phyloP scores from a whole-genome alignment of 495 filamentous ascomycete species.

The Glonium stellatum region DNA sequence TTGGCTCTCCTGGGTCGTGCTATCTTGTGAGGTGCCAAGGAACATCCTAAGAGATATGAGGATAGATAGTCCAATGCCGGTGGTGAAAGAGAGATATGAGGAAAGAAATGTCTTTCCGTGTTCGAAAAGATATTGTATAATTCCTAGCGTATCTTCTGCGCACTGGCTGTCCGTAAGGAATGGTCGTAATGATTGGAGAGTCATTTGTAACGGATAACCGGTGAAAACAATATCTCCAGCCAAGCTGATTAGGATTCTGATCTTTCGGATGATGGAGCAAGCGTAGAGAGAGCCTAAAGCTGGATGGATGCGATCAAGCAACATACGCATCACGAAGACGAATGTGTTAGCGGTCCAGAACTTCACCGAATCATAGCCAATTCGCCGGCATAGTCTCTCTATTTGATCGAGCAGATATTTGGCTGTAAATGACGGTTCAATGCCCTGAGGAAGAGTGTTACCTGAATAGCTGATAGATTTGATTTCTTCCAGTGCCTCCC shows the following conservation, averaged over 20 bases:
- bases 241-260: conserved; percentile 72
- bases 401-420: conserved; percentile 68
- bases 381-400: conserved; percentile 64
- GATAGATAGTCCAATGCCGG: conserved; percentile 67
- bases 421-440: conserved; percentile 79
- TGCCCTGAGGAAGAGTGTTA: conserved; percentile 57
- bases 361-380: conserved; percentile 51
- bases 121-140: conserved; percentile 77
- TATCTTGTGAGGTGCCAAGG: conserved; percentile 57
- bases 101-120: conserved; percentile 58
- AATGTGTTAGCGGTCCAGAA: conserved; percentile 75
- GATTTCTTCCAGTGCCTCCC: conserved; percentile 59
- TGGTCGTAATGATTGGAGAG: conserved; percentile 69
- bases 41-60: conserved; percentile 69
- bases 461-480: conserved; percentile 54
- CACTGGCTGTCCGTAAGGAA: conserved; percentile 77
- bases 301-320: conserved; percentile 76
- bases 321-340: conserved; percentile 64
- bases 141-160: conserved; percentile 83
- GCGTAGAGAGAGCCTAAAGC: conserved; percentile 80
- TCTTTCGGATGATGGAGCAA: conserved; percentile 77
- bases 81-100: conserved; percentile 62
- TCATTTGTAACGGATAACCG: conserved; percentile 88
- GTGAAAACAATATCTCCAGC: conserved; percentile 61
- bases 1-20: conserved; percentile 69